These are phyloP conservation scores for Gonapodya prolifera DNA, from an alignment of 192 early-diverging fungal genomes.

Conservation along the genomic window DNA sequence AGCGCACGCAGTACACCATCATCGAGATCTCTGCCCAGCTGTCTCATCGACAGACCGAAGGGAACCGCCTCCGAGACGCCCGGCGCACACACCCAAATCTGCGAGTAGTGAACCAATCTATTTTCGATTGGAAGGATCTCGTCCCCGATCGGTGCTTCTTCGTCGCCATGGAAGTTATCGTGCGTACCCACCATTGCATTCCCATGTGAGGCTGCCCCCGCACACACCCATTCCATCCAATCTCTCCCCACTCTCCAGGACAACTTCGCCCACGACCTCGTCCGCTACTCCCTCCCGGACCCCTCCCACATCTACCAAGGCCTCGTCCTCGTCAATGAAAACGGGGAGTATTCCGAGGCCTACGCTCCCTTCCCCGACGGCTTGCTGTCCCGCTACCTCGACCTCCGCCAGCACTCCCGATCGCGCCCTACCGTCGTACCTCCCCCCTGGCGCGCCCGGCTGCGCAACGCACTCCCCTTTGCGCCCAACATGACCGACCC, in stretches of 20 bases:
- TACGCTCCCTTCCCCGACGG: slow-evolving; percentile 73
- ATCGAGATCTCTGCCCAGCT: slow-evolving; percentile 58
- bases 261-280: slow-evolving; percentile 92
- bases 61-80: slow-evolving; percentile 10
- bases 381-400: slow-evolving; percentile 58
- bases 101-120: slow-evolving; percentile 75
- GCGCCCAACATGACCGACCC: slow-evolving; percentile 69
- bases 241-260: slow-evolving; percentile 39
- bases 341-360: slow-evolving; percentile 74
- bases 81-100: slow-evolving; percentile 40
- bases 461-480: slow-evolving; percentile 59
- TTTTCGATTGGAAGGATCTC: slow-evolving; percentile 75
- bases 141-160: slow-evolving; percentile 74
- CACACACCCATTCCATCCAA: neutral
- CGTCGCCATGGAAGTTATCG: slow-evolving; percentile 92
- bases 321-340: slow-evolving; percentile 64
- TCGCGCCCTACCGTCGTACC: slow-evolving; percentile 19
- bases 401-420: slow-evolving; percentile 33
- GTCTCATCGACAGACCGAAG: slow-evolving; percentile 1
- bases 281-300: slow-evolving; percentile 66
- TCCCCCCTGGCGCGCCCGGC: neutral
- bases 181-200: slow-evolving; percentile 27
- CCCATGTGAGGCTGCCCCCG: no score
- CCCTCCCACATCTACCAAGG: slow-evolving; percentile 72
- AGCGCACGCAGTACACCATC: slow-evolving; percentile 67